Evolutionary conservation across 2,329 filamentous ascomycete genomes (phyloP).

Genomic region (Aschersonia sp.): DNA sequence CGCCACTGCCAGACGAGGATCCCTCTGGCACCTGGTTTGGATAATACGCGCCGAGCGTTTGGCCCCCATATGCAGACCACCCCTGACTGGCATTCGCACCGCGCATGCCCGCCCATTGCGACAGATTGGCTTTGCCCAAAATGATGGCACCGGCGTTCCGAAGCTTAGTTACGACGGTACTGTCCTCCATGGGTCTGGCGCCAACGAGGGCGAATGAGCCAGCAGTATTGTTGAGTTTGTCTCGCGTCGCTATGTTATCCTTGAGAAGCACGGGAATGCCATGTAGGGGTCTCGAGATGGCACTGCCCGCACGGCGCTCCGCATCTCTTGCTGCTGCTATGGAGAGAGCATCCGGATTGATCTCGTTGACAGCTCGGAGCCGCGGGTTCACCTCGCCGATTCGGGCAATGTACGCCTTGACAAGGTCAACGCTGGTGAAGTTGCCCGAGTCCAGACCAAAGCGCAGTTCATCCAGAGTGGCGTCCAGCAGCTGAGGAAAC

Average conservation of each 20-base stretch:
- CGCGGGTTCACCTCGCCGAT: conserved; percentile 11
- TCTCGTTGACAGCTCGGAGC: conserved; percentile 17
- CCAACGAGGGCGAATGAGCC: conserved; percentile 51
- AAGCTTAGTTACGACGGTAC: conserved; percentile 44
- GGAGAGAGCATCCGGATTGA: conserved; percentile 22
- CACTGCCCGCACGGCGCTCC: conserved; percentile 5
- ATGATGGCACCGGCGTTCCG: conserved; percentile 47
- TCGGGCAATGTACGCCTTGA: conserved; percentile 14
- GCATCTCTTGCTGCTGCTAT: conserved; percentile 22
- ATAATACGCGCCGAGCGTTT: conserved; percentile 46
- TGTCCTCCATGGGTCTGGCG: conserved; percentile 38
- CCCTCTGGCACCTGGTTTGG: conserved; percentile 46
- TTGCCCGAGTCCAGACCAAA: conserved; percentile 7
- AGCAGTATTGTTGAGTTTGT: conserved; percentile 47
- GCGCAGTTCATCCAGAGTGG: conserved; percentile 9
- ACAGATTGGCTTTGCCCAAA: conserved; percentile 51
- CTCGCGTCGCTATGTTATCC: conserved; percentile 49
- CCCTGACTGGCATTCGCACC: conserved; percentile 43
- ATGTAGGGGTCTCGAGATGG: conserved; percentile 33
- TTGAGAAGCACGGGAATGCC: conserved; percentile 54
- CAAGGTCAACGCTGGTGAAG: conserved; percentile 23
- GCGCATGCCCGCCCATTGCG: conserved; percentile 50
- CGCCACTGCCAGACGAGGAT: conserved; percentile 47
- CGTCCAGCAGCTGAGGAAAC: conserved; percentile 8
- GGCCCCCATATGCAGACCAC: conserved; percentile 51